Conservation (phyloP, 805 yeast species). For the Yarrowia yakushimensis region DNA sequence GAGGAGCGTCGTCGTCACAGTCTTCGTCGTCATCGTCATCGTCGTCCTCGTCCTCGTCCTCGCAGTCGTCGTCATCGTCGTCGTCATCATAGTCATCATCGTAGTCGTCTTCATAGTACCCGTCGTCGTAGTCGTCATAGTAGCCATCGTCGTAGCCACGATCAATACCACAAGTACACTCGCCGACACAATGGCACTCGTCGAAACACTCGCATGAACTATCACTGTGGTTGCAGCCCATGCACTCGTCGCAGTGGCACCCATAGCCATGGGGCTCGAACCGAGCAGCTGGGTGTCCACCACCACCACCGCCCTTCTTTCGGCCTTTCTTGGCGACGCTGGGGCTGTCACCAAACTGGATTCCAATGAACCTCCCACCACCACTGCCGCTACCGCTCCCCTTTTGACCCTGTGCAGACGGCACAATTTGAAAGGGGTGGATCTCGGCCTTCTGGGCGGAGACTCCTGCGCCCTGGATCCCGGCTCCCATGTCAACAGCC, state of each 20-base stretch:
- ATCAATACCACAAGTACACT: conserved; percentile 5
- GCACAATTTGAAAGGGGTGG: conserved; percentile 8
- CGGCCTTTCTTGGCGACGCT: neutral
- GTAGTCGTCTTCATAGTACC: conserved; percentile 9
- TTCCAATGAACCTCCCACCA: neutral
- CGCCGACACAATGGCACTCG: conserved; percentile 10
- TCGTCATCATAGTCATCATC: conserved; percentile 1
- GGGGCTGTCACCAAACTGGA: conserved; percentile 5
- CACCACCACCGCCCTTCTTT: neutral
- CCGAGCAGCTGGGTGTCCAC: neutral
- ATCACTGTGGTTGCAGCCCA: conserved; percentile 4
- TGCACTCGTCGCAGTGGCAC: conserved; percentile 18
- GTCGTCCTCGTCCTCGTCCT: neutral
- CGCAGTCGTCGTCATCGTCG: neutral
- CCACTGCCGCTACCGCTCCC: neutral
- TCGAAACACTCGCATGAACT: conserved; percentile 13
- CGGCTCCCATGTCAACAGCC: neutral
- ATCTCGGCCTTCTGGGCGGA: neutral
- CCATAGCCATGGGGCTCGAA: conserved; percentile 13
- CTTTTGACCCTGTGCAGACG: neutral
- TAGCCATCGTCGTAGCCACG: conserved; percentile 17
- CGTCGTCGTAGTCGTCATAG: conserved; percentile 10
- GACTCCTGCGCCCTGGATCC: neutral
- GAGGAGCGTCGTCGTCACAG: neutral
- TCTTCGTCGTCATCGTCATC: neutral